These are phyloP conservation scores for Trametes polyzona DNA, from an alignment of 1,284 basidiomycete genomes.

Conservation along the genomic window DNA sequence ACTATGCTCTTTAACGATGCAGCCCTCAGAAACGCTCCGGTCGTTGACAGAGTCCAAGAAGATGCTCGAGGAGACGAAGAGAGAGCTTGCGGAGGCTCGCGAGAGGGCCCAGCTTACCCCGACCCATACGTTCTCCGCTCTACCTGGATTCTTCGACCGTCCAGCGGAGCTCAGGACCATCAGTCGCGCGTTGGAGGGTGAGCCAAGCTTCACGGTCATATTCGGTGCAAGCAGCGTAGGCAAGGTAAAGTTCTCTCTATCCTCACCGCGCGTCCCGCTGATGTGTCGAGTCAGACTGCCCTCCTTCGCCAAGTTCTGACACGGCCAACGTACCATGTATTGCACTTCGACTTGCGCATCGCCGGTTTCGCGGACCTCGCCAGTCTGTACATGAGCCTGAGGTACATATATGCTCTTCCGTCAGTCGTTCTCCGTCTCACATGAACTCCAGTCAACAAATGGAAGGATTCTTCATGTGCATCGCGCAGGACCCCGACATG, in stretches of 20 bases:
- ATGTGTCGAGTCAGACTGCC: constrained; percentile 55
- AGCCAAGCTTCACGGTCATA: constrained; percentile 78
- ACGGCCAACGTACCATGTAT: constrained; percentile 68
- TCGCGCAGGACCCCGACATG: constrained; percentile 48
- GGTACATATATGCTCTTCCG: constrained; percentile 27
- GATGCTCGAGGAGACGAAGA: constrained; percentile 74
- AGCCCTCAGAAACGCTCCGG: constrained; percentile 79
- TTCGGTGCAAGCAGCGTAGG: constrained; percentile 83
- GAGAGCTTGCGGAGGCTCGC: constrained; percentile 68
- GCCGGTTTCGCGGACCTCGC: constrained; percentile 81
- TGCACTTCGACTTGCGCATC: constrained; percentile 84
- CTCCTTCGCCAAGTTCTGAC: constrained; percentile 78
- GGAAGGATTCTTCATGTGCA: constrained; percentile 75
- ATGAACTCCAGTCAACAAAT: constrained; percentile 82
- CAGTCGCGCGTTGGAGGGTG: constrained; percentile 65
- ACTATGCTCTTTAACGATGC: constrained; percentile 14
- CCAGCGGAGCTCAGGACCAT: constrained; percentile 67
- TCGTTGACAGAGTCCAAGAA: constrained; percentile 77
- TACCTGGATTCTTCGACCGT: constrained; percentile 75
- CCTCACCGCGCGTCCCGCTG: constrained; percentile 5
- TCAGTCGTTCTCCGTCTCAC: too few species aligned
- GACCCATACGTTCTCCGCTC: constrained; percentile 76
- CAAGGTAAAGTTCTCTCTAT: constrained; percentile 51
- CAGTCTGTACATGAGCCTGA: constrained; percentile 73
- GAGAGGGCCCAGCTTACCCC: constrained; percentile 69